These are phyloP conservation scores for Crithidia acanthocephali DNA, from an alignment of 208 protist species.

Conservation along the genomic window DNA sequence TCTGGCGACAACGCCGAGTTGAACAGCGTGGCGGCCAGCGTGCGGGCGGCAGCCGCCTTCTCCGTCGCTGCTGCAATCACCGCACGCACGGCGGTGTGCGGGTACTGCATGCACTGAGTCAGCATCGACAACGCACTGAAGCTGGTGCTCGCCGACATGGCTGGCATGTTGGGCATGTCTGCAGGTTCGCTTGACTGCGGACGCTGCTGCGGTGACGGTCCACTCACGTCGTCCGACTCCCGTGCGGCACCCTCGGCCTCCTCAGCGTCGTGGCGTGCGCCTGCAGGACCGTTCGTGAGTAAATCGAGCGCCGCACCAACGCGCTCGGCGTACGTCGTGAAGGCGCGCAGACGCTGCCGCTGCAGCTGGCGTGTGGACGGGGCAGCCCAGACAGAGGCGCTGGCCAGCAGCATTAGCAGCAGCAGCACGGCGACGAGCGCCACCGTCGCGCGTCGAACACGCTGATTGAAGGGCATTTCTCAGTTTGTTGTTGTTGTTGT, in stretches of 20 bases:
- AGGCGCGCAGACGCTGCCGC: conserved; percentile 15
- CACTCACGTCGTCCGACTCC: neutral
- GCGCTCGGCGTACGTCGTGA: conserved; percentile 33
- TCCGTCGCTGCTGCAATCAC: neutral
- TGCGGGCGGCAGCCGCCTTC: neutral
- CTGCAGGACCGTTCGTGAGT: conserved; percentile 1
- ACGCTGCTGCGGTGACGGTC: neutral
- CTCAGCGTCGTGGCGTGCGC: neutral
- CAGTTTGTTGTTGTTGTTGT: no score
- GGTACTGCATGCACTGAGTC: conserved; percentile 14
- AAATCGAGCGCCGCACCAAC: conserved; percentile 27
- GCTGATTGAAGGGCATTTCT: no score
- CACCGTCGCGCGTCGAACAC: neutral
- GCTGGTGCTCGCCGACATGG: neutral
- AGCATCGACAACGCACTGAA: neutral
- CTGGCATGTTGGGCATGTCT: neutral
- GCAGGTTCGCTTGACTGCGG: neutral
- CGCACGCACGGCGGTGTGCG: conserved; percentile 8
- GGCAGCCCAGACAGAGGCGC: no score
- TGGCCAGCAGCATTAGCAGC: neutral
- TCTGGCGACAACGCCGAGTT: conserved; percentile 12
- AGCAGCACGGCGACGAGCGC: conserved; percentile 4
- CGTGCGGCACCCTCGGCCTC: neutral
- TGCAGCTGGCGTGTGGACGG: neutral
- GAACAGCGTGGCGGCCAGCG: conserved; percentile 15